Conservation (phyloP, 2,329 filamentous ascomycete genomes). For the Diaporthe sp. region DNA sequence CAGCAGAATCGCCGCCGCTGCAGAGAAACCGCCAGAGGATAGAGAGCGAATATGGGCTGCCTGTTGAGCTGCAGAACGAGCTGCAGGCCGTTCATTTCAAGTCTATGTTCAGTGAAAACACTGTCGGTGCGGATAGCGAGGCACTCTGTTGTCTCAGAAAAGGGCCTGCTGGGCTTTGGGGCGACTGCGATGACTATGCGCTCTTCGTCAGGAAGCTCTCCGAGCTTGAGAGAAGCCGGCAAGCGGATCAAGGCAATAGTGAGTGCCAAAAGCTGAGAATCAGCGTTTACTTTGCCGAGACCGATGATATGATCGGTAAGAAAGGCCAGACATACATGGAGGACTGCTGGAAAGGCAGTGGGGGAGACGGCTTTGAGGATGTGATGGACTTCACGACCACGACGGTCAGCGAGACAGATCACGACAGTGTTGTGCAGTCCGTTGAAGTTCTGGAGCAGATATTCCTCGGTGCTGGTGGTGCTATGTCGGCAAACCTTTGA, state of each 20-base stretch:
- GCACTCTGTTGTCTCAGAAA: slow-evolving; percentile 27
- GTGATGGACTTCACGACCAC: neutral
- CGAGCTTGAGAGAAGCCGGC: neutral
- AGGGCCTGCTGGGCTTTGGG: slow-evolving; percentile 28
- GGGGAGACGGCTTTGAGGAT: neutral
- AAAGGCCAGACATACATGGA: slow-evolving; percentile 28
- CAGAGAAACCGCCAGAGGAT: neutral
- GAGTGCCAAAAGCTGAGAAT: slow-evolving; percentile 2
- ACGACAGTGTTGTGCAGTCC: slow-evolving; percentile 5
- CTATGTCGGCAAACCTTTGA: neutral
- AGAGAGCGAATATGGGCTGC: slow-evolving; percentile 11
- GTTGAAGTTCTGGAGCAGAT: slow-evolving; percentile 18
- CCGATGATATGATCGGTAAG: slow-evolving; percentile 29
- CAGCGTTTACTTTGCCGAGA: slow-evolving; percentile 28
- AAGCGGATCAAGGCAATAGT: neutral
- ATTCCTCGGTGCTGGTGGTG: slow-evolving; percentile 1
- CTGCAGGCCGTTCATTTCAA: neutral
- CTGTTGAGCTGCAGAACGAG: neutral
- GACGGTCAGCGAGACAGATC: slow-evolving; percentile 15
- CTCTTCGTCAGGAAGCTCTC: slow-evolving; percentile 19
- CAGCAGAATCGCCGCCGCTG: neutral
- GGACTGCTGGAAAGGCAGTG: slow-evolving; percentile 21
- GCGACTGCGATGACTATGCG: slow-evolving; percentile 26
- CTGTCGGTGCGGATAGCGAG: slow-evolving; percentile 31
- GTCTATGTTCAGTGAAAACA: slow-evolving; percentile 22